A percentile compares a stretch with the other conserved stretches of the same genome.
phyloP scores from a whole-genome alignment of 805 yeast genomes.

The Zygosaccharomyces pseudorouxii region DNA sequence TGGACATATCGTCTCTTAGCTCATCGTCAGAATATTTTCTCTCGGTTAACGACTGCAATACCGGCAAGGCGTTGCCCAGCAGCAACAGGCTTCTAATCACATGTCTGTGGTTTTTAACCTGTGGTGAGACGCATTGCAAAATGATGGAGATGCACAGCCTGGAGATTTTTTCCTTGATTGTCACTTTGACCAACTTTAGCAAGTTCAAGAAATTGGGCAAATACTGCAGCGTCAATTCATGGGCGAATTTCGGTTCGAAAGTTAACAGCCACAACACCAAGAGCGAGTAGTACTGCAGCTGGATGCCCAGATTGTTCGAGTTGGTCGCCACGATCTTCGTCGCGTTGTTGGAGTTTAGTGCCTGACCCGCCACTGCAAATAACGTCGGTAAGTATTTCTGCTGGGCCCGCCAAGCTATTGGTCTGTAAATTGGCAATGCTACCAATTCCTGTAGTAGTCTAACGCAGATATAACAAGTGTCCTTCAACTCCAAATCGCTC shows the following conservation, averaged over 20 bases:
- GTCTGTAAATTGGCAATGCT: conserved; percentile 27
- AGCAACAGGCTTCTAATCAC: conserved; percentile 63
- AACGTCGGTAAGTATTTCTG: conserved; percentile 46
- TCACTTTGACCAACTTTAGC: conserved; percentile 59
- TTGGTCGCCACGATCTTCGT: conserved; percentile 33
- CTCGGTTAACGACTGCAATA: conserved; percentile 64
- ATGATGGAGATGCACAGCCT: conserved; percentile 76
- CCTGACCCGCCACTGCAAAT: conserved; percentile 42
- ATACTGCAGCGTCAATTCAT: conserved; percentile 51
- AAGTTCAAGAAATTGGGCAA: conserved; percentile 42
- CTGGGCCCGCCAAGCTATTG: conserved; percentile 32
- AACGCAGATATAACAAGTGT: conserved; percentile 31
- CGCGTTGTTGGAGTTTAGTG: conserved; percentile 29
- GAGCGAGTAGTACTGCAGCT: conserved; percentile 76
- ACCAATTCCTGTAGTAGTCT: conserved; percentile 33
- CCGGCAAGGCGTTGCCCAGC: conserved; percentile 69
- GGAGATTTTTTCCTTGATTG: conserved; percentile 88
- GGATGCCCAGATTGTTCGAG: conserved; percentile 52
- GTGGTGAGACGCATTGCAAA: conserved; percentile 49
- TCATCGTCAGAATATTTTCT: conserved; percentile 96
- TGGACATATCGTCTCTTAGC: conserved; percentile 63
- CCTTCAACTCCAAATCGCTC: conserved; percentile 28
- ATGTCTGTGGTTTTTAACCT: conserved; percentile 38
- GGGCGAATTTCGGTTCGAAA: conserved; percentile 53
- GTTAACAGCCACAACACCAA: conserved; percentile 81